Evolutionary conservation across 31 red algal genomes (phyloP).

Genomic region (Odonthalia washingtoniensis): DNA sequence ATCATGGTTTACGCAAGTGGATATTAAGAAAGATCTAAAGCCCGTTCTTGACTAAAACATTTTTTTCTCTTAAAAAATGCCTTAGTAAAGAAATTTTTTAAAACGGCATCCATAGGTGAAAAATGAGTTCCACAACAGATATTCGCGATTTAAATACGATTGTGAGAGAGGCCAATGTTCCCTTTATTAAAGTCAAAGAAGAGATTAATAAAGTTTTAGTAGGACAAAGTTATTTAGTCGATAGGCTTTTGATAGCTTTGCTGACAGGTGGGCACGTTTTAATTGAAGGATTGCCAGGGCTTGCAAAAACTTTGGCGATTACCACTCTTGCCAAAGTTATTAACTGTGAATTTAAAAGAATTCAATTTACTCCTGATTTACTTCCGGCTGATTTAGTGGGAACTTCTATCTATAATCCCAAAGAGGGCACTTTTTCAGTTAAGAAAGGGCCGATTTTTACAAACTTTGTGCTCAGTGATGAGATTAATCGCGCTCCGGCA

Average conservation of each 20-base stretch:
- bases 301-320: conserved; percentile 41
- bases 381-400: conserved; percentile 39
- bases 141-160: too few relatives aligned
- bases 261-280: conserved; percentile 32
- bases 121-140: too few relatives aligned
- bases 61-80: too few relatives aligned
- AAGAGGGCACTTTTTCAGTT: conserved; percentile 4
- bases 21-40: too few relatives aligned
- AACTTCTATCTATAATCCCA: conserved; percentile 23
- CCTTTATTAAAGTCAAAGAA: background rate
- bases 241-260: conserved; percentile 25
- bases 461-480: conserved; percentile 37
- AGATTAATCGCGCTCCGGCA: conserved; percentile 40
- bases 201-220: conserved; percentile 36
- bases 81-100: too few relatives aligned
- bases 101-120: too few relatives aligned
- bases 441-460: conserved; percentile 25
- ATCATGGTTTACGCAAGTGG: too few relatives aligned
- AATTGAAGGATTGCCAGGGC: conserved; percentile 38
- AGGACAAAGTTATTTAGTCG: conserved; percentile 25
- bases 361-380: conserved; percentile 47
- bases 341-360: background rate
- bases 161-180: too few relatives aligned
- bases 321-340: conserved; percentile 19
- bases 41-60: too few relatives aligned